Percentiles rank a stretch among this genome's conserved stretches.
Conservation (phyloP, 352 stramenopile genomes). For the Globisporangium irregulare region DNA sequence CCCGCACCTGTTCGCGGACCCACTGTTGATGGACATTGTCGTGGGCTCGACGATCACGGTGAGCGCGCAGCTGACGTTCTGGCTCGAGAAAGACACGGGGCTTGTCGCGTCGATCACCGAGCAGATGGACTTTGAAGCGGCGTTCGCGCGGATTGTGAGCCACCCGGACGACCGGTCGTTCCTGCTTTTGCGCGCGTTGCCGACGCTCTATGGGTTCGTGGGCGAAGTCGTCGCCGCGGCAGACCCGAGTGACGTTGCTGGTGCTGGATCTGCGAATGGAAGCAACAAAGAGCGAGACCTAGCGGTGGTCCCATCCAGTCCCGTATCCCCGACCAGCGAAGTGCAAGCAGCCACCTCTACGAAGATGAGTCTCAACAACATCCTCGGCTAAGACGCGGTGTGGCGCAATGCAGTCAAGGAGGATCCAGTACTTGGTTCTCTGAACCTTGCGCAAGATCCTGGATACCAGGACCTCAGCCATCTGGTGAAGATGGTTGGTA, state of each 20-base stretch:
- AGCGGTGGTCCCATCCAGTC: background rate
- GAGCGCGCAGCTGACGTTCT: constrained; percentile 7
- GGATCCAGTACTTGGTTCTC: background rate
- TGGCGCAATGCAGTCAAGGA: background rate
- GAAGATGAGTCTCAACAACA: constrained; percentile 16
- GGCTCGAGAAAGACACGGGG: constrained; percentile 14
- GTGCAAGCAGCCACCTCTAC: background rate
- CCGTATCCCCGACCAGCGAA: background rate
- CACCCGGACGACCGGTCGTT: constrained; percentile 11
- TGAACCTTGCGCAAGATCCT: background rate
- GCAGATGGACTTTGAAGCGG: constrained; percentile 14
- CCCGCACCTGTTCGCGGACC: constrained; percentile 5
- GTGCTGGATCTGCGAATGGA: background rate
- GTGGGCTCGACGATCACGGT: constrained; percentile 5
- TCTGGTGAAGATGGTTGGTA: background rate
- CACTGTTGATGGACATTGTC: constrained; percentile 2
- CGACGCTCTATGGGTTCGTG: constrained; percentile 13
- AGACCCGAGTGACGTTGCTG: background rate
- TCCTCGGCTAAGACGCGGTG: constrained; percentile 6
- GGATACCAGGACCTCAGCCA: background rate
- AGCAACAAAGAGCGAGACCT: background rate
- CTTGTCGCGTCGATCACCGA: constrained; percentile 13
- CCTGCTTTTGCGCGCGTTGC: constrained; percentile 10
- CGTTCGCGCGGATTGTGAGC: constrained; percentile 13
- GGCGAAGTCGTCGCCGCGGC: constrained; percentile 2